Evolutionary conservation across 257 asterid species (phyloP).

Genomic region (Coffea canephora): DNA sequence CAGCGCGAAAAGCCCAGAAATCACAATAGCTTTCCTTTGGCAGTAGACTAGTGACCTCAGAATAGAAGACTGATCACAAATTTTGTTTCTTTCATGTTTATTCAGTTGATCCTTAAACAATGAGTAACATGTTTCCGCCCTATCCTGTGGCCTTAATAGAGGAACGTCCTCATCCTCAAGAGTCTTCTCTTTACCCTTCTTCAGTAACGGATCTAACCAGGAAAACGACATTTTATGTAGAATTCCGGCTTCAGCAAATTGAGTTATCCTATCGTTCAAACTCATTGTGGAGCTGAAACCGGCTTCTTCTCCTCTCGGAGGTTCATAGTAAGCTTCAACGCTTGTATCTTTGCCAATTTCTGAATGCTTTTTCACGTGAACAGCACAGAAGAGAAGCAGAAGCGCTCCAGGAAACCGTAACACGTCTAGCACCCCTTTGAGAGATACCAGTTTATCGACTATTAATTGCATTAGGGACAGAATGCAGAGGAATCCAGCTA

Average conservation of each 20-base stretch:
- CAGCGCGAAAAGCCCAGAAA: constrained; percentile 35
- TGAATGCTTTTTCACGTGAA: constrained; percentile 2
- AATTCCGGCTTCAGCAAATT: constrained; percentile 32
- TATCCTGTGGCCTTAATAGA: constrained; percentile 25
- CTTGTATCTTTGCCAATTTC: background rate
- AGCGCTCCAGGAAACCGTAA: constrained; percentile 20
- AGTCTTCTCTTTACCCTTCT: constrained; percentile 29
- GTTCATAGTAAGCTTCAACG: constrained; percentile 5
- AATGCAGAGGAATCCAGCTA: constrained; percentile 24
- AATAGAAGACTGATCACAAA: constrained; percentile 6
- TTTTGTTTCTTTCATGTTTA: background rate
- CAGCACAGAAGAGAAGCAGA: constrained; percentile 12
- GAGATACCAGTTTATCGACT: background rate
- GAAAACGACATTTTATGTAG: constrained; percentile 24
- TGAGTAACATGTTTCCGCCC: constrained; percentile 25
- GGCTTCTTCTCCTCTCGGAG: constrained; percentile 18
- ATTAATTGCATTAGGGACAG: constrained; percentile 15
- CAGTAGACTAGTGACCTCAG: constrained; percentile 21
- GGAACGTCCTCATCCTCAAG: constrained; percentile 33
- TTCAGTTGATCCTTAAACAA: constrained; percentile 24
- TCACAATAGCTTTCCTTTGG: constrained; percentile 28
- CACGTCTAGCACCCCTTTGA: constrained; percentile 13
- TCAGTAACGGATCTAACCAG: constrained; percentile 36
- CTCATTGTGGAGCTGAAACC: background rate
- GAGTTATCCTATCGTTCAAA: constrained; percentile 7